Evolutionary conservation across 352 stramenopile genomes (phyloP), one percentile per base, ranked within the genome.

Genomic region (Globisporangium mamillatum): DNA sequence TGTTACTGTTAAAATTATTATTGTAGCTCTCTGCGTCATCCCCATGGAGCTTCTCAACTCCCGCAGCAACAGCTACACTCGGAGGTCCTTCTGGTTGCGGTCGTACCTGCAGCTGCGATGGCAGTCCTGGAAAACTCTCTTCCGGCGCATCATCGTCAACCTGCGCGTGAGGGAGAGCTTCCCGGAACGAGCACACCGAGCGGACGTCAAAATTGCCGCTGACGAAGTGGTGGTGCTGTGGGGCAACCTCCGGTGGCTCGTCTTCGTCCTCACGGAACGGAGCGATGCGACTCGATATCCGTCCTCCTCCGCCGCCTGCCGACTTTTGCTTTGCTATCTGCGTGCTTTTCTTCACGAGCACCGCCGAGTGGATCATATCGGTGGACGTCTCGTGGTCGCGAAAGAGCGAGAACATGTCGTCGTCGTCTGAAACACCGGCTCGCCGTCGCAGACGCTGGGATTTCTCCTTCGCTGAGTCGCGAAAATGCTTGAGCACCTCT

Each of bases 401-500:
- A 27, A 73, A 71, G n/a, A 71, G 52, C 53, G 60, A 62, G 25
- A 57, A 77, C 34, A 72, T 61, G n/a, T 72, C 53, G 67, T 61
- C n/a, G 4, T 64, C 64, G 48, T 62, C 46, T 60, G 75, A 50
- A 9, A 61, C 18, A 24, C 71, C 74, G 24, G 77, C 72, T 9
- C 81, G 75, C 2, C 75, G 70, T 8, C 72, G 74, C 71, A 91
- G 82, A 6, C 52, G 68, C 14, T 76, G 81, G n/a, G 82, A 89
- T n/a, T 69, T 70, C 4, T 67, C 53, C 32, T 69, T 69, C 22
- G 84, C 84, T 29, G 74, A 54, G 16, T 82, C 71, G 27, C 74
- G 73, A 66, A 95, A 95, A 66, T 93, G 80, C 27, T 77, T 75
- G 2, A 90, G 54, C 2, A 93, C 78, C 59, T 92, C 88, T 2